Conservation (phyloP, 1,284 basidiomycete species). For the Athelia psychrophila region DNA sequence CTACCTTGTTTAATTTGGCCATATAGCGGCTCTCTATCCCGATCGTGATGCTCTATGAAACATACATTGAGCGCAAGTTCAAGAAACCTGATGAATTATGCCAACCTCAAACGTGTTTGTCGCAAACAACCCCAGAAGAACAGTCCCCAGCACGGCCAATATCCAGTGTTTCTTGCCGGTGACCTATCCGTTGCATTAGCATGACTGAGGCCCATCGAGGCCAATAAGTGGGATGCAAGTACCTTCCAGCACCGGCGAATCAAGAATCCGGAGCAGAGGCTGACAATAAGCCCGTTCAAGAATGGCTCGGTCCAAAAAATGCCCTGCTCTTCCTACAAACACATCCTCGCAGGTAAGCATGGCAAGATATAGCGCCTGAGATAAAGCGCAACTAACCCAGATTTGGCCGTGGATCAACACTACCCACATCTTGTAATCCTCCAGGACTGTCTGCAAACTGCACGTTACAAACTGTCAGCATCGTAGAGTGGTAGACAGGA, state of each 20-base stretch:
- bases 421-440: slow-evolving; percentile 47
- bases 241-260: slow-evolving; percentile 51
- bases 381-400: slow-evolving; percentile 33
- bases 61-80: background rate
- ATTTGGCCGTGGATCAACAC: slow-evolving; percentile 30
- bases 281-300: slow-evolving; percentile 43
- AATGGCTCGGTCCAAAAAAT: slow-evolving; percentile 44
- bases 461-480: too few species aligned
- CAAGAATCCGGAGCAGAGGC: slow-evolving; percentile 43
- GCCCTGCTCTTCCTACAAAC: slow-evolving; percentile 33
- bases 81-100: background rate
- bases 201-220: background rate
- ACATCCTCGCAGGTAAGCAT: background rate
- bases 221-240: slow-evolving; percentile 6
- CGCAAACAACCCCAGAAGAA: slow-evolving; percentile 16
- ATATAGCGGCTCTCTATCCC: background rate
- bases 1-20: background rate
- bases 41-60: background rate
- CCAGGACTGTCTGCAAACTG: slow-evolving; percentile 45
- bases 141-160: slow-evolving; percentile 25
- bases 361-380: background rate
- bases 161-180: slow-evolving; percentile 36
- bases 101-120: slow-evolving; percentile 9
- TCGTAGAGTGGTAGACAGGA: too few species aligned
- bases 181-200: slow-evolving; percentile 27